A percentile compares a stretch with the other conserved stretches of the same genome.
phyloP scores from a whole-genome alignment of 768 basidiomycete genomes.

The Trametes cinnabarina region DNA sequence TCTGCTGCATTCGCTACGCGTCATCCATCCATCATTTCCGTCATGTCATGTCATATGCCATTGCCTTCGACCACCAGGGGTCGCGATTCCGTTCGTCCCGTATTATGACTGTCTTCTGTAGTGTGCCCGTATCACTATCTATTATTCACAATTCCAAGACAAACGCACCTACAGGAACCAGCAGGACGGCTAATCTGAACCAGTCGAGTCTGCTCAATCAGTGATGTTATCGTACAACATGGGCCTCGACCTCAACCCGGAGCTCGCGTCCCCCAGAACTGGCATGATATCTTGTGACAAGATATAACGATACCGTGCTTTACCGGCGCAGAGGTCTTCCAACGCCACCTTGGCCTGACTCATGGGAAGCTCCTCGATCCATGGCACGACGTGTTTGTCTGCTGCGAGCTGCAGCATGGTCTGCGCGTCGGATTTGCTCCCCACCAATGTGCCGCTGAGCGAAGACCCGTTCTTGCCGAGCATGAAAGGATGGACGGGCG shows the following conservation, averaged over 20 bases:
- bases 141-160: too few relatives aligned
- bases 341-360: conserved; percentile 47
- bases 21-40: too few relatives aligned
- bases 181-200: too few relatives aligned
- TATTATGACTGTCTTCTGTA: background rate
- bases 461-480: conserved; percentile 28
- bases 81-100: background rate
- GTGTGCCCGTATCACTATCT: background rate
- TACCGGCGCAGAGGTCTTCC: conserved; percentile 43
- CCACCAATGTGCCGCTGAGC: conserved; percentile 40
- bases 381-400: conserved; percentile 50
- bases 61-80: background rate
- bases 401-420: conserved; percentile 61
- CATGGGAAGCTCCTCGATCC: conserved; percentile 45
- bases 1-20: background rate
- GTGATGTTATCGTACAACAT: too few relatives aligned
- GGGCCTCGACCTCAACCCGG: too few relatives aligned
- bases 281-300: conserved; percentile 33
- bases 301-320: conserved; percentile 55
- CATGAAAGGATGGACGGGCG: conserved; percentile 27
- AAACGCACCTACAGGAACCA: too few relatives aligned
- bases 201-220: too few relatives aligned
- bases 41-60: too few relatives aligned
- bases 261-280: background rate
- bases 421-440: conserved; percentile 52